A percentile compares a stretch with the other conserved stretches of the same genome.
phyloP scores from a whole-genome alignment of 306 rosid species.

The Begonia fuchsioides region DNA sequence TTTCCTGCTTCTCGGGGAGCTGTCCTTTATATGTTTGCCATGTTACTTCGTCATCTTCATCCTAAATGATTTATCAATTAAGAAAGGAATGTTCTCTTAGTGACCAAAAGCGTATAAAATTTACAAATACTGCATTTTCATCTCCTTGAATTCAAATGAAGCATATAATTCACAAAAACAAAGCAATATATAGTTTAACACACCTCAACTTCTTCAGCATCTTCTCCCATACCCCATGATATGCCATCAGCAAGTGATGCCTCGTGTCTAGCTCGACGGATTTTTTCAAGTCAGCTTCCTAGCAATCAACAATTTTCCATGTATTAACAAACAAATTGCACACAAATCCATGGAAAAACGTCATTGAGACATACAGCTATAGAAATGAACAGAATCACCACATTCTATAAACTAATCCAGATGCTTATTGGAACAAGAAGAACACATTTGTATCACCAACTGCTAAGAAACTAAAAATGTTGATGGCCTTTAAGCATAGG shows the following conservation, averaged over 20 bases:
- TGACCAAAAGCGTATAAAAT: too few species aligned
- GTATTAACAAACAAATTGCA: conserved; percentile 2
- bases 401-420: too few species aligned
- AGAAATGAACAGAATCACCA: too few species aligned
- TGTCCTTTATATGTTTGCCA: conserved; percentile 95
- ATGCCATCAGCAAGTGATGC: conserved; percentile 75
- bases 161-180: conserved; percentile 2
- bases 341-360: too few species aligned
- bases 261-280: conserved; percentile 66
- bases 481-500: too few species aligned
- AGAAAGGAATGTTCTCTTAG: too few species aligned
- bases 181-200: not conserved
- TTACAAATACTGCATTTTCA: too few species aligned
- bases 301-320: conserved; percentile 4
- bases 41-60: conserved; percentile 72
- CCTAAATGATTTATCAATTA: conserved; percentile 28
- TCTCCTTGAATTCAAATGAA: too few species aligned
- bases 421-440: too few species aligned
- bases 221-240: conserved; percentile 98
- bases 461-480: too few species aligned
- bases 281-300: conserved; percentile 55
- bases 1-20: conserved; percentile 83
- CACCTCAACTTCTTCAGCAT: conserved; percentile 96
- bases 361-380: too few species aligned
- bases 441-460: too few species aligned